phyloP scores from a whole-genome alignment of 176 grass and related monocot species.

The Aegilops tauschii region DNA sequence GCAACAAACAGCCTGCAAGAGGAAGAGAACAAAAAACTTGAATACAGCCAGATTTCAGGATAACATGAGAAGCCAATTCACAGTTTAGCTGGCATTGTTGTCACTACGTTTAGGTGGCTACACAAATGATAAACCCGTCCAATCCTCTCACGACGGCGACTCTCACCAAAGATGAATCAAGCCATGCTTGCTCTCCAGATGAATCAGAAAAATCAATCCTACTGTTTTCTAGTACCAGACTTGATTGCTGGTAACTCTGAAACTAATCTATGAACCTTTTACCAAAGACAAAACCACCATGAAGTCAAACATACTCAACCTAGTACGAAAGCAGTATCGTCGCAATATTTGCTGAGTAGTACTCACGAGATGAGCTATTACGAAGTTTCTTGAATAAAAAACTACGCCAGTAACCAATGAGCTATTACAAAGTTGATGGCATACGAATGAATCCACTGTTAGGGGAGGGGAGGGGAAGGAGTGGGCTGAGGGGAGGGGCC shows the following conservation, averaged over 20 bases:
- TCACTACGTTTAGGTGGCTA: background rate
- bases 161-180: background rate
- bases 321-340: no score
- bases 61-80: background rate
- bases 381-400: no score
- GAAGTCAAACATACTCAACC: no score
- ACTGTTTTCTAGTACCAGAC: no score
- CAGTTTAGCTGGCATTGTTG: background rate
- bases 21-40: background rate
- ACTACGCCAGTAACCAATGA: background rate
- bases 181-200: background rate
- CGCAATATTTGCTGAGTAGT: no score
- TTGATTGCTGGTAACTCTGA: no score
- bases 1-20: background rate
- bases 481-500: background rate
- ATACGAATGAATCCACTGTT: background rate
- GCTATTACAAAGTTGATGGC: background rate
- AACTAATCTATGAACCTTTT: no score
- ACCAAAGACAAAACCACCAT: no score
- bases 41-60: background rate
- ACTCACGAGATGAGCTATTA: no score
- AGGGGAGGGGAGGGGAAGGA: background rate
- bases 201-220: background rate
- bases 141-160: background rate
- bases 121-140: background rate